Percentiles rank a stretch among this genome's conserved stretches.
phyloP scores from a whole-genome alignment of 495 filamentous ascomycete species.

The Thozetella sp. region DNA sequence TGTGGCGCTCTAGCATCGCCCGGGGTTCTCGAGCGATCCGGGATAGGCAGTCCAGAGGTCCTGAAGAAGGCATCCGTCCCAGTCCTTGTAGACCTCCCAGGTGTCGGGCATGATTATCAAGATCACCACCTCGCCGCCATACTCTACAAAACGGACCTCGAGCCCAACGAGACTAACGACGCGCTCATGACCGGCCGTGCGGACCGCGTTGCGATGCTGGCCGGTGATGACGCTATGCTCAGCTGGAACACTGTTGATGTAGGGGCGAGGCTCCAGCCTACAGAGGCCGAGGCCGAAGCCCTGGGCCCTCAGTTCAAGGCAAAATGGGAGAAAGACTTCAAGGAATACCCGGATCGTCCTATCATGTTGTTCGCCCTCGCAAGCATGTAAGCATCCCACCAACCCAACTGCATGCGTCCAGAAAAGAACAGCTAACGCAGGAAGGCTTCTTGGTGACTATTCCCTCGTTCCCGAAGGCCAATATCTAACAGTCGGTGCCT shows the following conservation, averaged over 20 bases:
- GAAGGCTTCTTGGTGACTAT: conserved; percentile 4
- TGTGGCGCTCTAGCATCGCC: conserved; percentile 47
- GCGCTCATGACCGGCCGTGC: background rate
- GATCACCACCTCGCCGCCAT: conserved; percentile 30
- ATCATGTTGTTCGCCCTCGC: conserved; percentile 31
- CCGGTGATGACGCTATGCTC: conserved; percentile 26
- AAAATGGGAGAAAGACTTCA: conserved; percentile 48
- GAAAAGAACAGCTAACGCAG: too few relatives aligned
- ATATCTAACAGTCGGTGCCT: conserved; percentile 27
- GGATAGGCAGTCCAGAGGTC: conserved; percentile 36
- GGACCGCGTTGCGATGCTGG: too few relatives aligned
- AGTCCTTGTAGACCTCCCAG: conserved; percentile 21
- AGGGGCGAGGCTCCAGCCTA: conserved; percentile 39
- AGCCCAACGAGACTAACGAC: conserved; percentile 15
- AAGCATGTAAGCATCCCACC: conserved; percentile 22
- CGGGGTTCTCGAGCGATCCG: conserved; percentile 53
- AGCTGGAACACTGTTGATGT: conserved; percentile 52
- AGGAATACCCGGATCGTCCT: conserved; percentile 32
- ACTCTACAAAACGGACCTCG: conserved; percentile 14
- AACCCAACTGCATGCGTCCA: too few relatives aligned
- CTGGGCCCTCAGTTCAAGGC: conserved; percentile 41
- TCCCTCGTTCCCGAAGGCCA: background rate
- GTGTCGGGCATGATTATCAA: conserved; percentile 36
- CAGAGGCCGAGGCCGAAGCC: conserved; percentile 35
- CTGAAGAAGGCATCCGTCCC: conserved; percentile 17